Conservation (phyloP, 1,284 basidiomycete genomes). For the Irpex rosettiformis region DNA sequence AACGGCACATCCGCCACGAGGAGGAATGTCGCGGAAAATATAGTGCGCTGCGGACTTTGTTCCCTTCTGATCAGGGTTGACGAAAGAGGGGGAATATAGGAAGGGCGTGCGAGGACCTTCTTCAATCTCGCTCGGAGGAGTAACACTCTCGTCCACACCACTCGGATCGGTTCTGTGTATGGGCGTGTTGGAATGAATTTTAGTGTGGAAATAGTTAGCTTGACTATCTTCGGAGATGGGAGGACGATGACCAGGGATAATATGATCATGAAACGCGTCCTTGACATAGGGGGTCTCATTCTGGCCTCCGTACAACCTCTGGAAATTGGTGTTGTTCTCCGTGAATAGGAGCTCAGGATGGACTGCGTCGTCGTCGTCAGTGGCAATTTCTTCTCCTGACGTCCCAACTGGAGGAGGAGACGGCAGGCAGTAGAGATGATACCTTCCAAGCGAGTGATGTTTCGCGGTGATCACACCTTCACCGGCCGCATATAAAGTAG, state of each 20-base stretch:
- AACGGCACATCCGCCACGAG: constrained; percentile 90
- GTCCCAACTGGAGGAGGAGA: constrained; percentile 83
- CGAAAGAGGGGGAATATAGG: constrained; percentile 52
- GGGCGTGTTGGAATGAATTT: constrained; percentile 47
- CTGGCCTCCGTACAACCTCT: constrained; percentile 83
- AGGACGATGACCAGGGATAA: constrained; percentile 83
- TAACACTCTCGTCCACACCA: constrained; percentile 25
- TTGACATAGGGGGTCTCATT: constrained; percentile 88
- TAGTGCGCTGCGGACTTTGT: constrained; percentile 96
- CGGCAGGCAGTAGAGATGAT: constrained; percentile 86
- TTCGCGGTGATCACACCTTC: constrained; percentile 69
- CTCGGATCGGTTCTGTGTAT: constrained; percentile 34
- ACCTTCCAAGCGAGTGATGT: constrained; percentile 74
- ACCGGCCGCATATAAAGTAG: constrained; percentile 58
- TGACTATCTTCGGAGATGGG: constrained; percentile 28
- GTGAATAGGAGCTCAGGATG: constrained; percentile 84
- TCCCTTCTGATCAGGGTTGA: constrained; percentile 86
- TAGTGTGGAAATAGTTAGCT: constrained; percentile 39
- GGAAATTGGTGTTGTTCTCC: constrained; percentile 97
- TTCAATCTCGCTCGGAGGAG: constrained; percentile 28
- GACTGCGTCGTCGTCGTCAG: constrained; percentile 51
- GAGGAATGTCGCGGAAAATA: constrained; percentile 82
- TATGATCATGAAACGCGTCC: constrained; percentile 98
- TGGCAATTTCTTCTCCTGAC: constrained; percentile 62
- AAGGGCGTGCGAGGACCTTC: constrained; percentile 56